phyloP scores from a whole-genome alignment of 177 flowering plant genomes.

The Vitis hybrid region DNA sequence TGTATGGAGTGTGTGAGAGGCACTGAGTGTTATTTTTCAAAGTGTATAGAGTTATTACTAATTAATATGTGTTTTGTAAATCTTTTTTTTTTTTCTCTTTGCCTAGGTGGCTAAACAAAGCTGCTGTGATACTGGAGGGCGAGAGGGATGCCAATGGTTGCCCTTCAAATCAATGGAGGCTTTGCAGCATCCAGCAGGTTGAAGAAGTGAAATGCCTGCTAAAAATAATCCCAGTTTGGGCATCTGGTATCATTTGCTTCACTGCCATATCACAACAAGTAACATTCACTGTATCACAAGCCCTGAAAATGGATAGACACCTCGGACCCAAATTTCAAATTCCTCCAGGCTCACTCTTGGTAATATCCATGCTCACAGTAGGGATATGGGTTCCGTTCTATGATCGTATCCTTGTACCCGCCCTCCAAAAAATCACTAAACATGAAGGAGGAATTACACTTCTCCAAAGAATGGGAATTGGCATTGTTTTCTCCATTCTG shows the following conservation, averaged over 20 bases:
- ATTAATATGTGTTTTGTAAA: too few species aligned
- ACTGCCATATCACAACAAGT: conserved; percentile 46
- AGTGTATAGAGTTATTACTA: too few species aligned
- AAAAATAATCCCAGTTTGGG: conserved; percentile 50
- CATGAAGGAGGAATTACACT: conserved; percentile 51
- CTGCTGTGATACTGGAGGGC: conserved; percentile 34
- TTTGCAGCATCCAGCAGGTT: conserved; percentile 52
- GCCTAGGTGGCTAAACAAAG: conserved; percentile 49
- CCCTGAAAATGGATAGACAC: conserved; percentile 57
- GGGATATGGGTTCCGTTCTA: conserved; percentile 54
- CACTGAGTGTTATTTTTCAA: too few species aligned
- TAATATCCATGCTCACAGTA: conserved; percentile 48
- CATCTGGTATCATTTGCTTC: conserved; percentile 46
- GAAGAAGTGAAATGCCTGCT: conserved; percentile 62
- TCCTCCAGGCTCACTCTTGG: conserved; percentile 48
- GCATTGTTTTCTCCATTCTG: conserved; percentile 42
- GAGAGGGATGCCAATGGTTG: conserved; percentile 41
- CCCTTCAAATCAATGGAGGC: conserved; percentile 35
- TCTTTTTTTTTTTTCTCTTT: background rate
- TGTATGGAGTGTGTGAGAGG: too few species aligned
- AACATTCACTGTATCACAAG: conserved; percentile 60
- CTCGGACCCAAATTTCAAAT: conserved; percentile 49
- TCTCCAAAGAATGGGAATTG: conserved; percentile 56
- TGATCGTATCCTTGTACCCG: conserved; percentile 52
- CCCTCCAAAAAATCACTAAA: conserved; percentile 33